Conservation (phyloP, 352 stramenopile species). For the Phytophthora podocarpi region DNA sequence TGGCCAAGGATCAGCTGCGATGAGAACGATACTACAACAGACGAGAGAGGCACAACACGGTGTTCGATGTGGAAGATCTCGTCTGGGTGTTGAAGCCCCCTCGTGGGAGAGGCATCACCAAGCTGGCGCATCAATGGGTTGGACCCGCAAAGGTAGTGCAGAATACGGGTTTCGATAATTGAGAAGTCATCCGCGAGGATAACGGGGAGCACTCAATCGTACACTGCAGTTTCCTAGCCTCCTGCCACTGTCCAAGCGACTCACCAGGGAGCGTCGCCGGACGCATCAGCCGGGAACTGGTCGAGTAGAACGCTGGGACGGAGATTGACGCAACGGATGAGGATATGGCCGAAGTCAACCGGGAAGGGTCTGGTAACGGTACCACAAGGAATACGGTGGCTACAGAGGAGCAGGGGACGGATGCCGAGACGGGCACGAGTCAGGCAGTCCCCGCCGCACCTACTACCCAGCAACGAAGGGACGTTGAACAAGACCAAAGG, state of each 20-base stretch:
- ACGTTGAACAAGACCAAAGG: too few species aligned
- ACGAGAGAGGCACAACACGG: not conserved
- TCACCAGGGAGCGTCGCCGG: not conserved
- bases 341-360: too few species aligned
- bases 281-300: not conserved
- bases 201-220: not conserved
- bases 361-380: too few species aligned
- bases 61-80: not conserved
- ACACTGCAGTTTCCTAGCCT: slow-evolving; percentile 1
- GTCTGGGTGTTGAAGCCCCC: slow-evolving; percentile 3
- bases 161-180: not conserved
- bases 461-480: too few species aligned
- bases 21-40: not conserved
- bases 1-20: not conserved
- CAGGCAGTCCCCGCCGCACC: too few species aligned
- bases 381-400: too few species aligned
- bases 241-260: not conserved
- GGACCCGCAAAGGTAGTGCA: not conserved
- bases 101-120: not conserved
- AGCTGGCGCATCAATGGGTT: not conserved
- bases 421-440: not conserved
- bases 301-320: too few species aligned
- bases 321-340: too few species aligned
- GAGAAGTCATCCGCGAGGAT: not conserved
- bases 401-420: too few species aligned